These are phyloP conservation scores for Pyrrhoderma noxium DNA, from an alignment of 1,284 basidiomycete species.

Conservation along the genomic window DNA sequence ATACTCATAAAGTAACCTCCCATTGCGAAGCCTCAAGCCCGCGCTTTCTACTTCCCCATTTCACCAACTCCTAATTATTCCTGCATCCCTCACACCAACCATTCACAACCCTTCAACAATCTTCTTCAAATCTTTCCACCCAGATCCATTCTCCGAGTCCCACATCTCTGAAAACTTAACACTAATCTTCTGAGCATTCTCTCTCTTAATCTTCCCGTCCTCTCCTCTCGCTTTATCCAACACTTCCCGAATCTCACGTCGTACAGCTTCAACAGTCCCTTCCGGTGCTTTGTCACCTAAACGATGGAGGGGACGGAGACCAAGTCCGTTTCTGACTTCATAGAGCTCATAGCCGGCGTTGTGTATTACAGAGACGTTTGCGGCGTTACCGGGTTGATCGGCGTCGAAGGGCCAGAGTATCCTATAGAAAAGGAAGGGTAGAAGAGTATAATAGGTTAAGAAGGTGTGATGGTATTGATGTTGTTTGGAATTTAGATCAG, in stretches of 20 bases:
- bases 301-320: conserved; percentile 19
- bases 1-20: too few species aligned
- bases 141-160: conserved; percentile 2
- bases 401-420: conserved; percentile 25
- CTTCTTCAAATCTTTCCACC: conserved; percentile 2
- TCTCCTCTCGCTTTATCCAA: conserved; percentile 5
- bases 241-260: conserved; percentile 4
- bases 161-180: conserved; percentile 1
- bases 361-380: conserved; percentile 20
- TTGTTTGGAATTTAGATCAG: neutral
- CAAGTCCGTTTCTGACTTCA: conserved; percentile 25
- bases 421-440: conserved; percentile 11
- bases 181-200: conserved; percentile 8
- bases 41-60: too few species aligned
- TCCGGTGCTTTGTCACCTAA: conserved; percentile 7
- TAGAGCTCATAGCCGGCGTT: conserved; percentile 25
- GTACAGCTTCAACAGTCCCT: conserved; percentile 11
- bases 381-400: conserved; percentile 24
- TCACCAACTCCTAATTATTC: too few species aligned
- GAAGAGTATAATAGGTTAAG: neutral
- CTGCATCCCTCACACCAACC: too few species aligned
- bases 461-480: neutral
- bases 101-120: too few species aligned
- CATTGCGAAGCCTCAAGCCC: too few species aligned
- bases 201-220: conserved; percentile 10